Percentiles rank a stretch among this genome's conserved stretches.
These are phyloP conservation scores for Talaromyces stipitatus DNA, from an alignment of 495 filamentous ascomycete genomes.

Conservation along the genomic window DNA sequence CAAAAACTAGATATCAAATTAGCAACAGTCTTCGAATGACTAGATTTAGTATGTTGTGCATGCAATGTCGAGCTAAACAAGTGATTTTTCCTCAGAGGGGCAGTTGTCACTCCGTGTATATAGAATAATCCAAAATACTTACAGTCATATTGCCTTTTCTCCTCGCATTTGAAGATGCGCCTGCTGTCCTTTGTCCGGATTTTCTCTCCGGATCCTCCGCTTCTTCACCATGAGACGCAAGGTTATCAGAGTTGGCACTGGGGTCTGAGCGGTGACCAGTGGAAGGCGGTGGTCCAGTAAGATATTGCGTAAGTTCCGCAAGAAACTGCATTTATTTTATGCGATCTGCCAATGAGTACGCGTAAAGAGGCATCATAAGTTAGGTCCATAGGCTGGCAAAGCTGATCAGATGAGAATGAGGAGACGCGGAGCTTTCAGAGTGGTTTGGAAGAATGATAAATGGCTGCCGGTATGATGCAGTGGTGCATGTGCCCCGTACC, in stretches of 20 bases:
- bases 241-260: not conserved
- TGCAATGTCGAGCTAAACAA: too few species aligned
- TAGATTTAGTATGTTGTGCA: too few species aligned
- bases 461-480: not conserved
- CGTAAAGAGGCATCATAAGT: not conserved
- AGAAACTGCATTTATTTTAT: slow-evolving; percentile 7
- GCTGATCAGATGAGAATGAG: not conserved
- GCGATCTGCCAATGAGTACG: not conserved
- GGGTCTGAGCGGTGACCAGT: not conserved
- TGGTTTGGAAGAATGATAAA: not conserved
- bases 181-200: not conserved
- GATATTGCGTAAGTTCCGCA: not conserved
- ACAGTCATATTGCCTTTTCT: not conserved
- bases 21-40: not conserved
- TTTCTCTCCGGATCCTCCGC: not conserved
- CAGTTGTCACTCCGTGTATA: not conserved
- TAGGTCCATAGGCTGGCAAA: not conserved
- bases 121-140: not conserved
- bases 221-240: slow-evolving; percentile 1
- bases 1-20: not conserved
- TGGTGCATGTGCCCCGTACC: not conserved
- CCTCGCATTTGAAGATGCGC: not conserved
- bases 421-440: not conserved
- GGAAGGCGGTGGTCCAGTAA: not conserved
- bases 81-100: not conserved